Base-by-base conservation (phyloP, 441 rosid genomes). In the Pelargonium fulgidum region DNA sequence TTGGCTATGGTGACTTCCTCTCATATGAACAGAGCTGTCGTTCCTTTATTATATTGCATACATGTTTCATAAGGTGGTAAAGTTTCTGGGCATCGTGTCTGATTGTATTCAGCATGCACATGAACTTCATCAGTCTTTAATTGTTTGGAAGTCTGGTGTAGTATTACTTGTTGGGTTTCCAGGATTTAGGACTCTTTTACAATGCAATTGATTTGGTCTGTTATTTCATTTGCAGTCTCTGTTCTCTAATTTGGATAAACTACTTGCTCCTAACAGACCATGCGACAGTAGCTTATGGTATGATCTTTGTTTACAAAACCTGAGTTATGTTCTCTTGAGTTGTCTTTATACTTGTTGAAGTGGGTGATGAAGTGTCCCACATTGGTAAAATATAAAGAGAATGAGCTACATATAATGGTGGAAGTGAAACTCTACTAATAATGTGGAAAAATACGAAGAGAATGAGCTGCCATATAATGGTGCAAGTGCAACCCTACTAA, bases 281-380 rank as follows among this genome's bases (percentile, higher is more conserved):
- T 76, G 78, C 44, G 72, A 76, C 65, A 63, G 69, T 54, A 71
- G 70, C 69, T 64, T 76, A 63, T 76, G 78, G 78, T 76, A 76
- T 26, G 66, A 17, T 33, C 14, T 65, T 56, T 36, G 42, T 29
- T 14, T 52, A 11, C 17, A 52, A 13, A 13, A 48, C 56, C 6
- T n/a, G n/a, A 33, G 39, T 12, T 11, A 24, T 26, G 4, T 13
- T 22, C 33, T 24, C 65, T 12, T 26, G 7, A 10, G 10, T 6
- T 24, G 16, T 24, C 17, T 24, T 9, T 62, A 26, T 62, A 62
- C 16, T 20, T 62, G 39, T 26, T 62, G 3, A 11, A 9, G 16
- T 26, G 39, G 39, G 39, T 33, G 39, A 33, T 33, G 39, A 33
- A 33, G 39, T 33, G 39, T 33, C 7, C 7, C 39, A 33, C 33